Percentiles rank a stretch among this genome's conserved stretches.
phyloP scores from a whole-genome alignment of 1,284 basidiomycete species.

The Golubevia pallescens region DNA sequence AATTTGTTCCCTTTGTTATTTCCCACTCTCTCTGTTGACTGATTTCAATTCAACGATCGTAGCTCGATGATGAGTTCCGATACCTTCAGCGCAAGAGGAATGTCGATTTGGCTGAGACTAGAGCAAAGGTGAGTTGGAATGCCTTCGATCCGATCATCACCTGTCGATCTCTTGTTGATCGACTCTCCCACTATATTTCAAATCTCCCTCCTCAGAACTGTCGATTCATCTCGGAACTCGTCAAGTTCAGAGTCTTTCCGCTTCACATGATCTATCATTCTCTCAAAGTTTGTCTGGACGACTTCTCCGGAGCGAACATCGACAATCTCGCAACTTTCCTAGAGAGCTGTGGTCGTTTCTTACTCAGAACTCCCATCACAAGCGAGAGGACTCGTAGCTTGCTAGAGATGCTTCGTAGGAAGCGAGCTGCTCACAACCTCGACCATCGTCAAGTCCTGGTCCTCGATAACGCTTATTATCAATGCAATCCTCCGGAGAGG shows the following conservation, averaged over 20 bases:
- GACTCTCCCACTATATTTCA: background rate
- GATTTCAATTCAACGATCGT: background rate
- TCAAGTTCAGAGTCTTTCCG: slow-evolving; percentile 93
- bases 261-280: slow-evolving; percentile 90
- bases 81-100: slow-evolving; percentile 95
- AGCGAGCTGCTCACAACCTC: slow-evolving; percentile 88
- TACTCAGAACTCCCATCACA: slow-evolving; percentile 86
- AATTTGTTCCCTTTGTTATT: background rate
- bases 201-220: slow-evolving; percentile 73
- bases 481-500: slow-evolving; percentile 97
- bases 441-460: slow-evolving; percentile 86
- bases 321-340: slow-evolving; percentile 90
- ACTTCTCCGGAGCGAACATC: slow-evolving; percentile 88
- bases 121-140: slow-evolving; percentile 74
- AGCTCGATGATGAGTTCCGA: slow-evolving; percentile 95
- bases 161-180: background rate
- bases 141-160: background rate
- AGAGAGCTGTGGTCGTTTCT: slow-evolving; percentile 91
- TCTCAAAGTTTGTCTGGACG: slow-evolving; percentile 94
- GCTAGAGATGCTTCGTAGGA: slow-evolving; percentile 91
- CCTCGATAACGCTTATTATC: slow-evolving; percentile 98
- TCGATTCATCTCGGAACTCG: slow-evolving; percentile 85
- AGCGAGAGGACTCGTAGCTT: slow-evolving; percentile 73
- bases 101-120: slow-evolving; percentile 81
- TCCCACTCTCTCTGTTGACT: background rate